Evolutionary conservation across 2,329 filamentous ascomycete species (phyloP).

Genomic region (Ilyonectria robusta): DNA sequence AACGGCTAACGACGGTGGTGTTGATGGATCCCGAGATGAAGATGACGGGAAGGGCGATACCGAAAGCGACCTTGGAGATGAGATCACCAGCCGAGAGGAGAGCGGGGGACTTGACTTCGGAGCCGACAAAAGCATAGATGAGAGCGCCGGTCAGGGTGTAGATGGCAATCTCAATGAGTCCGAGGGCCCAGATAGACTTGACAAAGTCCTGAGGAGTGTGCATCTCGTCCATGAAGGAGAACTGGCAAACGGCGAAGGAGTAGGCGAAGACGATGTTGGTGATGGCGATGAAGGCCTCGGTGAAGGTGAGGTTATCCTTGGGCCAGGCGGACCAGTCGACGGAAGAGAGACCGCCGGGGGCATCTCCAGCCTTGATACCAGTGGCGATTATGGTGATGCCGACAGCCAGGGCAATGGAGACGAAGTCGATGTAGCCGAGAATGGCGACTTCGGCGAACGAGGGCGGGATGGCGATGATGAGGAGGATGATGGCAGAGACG

Average conservation of each 20-base stretch:
- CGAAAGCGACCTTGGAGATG: slow-evolving; percentile 78
- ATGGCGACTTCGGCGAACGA: slow-evolving; percentile 65
- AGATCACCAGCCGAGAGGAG: slow-evolving; percentile 73
- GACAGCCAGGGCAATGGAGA: slow-evolving; percentile 75
- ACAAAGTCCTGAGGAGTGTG: slow-evolving; percentile 62
- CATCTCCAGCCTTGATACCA: slow-evolving; percentile 59
- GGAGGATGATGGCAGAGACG: slow-evolving; percentile 62
- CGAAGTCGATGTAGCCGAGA: slow-evolving; percentile 69
- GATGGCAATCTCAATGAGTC: slow-evolving; percentile 72
- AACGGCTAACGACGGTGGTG: slow-evolving; percentile 62
- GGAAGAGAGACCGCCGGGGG: slow-evolving; percentile 49
- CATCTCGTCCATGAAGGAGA: slow-evolving; percentile 69
- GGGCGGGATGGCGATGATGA: slow-evolving; percentile 62
- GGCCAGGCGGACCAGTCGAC: slow-evolving; percentile 63
- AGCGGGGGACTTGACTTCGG: slow-evolving; percentile 75
- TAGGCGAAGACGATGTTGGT: slow-evolving; percentile 82
- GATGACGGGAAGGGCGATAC: slow-evolving; percentile 79
- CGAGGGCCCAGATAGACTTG: slow-evolving; percentile 73
- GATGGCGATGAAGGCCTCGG: slow-evolving; percentile 71
- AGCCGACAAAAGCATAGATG: slow-evolving; percentile 79
- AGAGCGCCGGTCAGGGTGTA: slow-evolving; percentile 78
- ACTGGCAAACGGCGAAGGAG: slow-evolving; percentile 67
- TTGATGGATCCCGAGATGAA: slow-evolving; percentile 82
- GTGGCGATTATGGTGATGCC: slow-evolving; percentile 77
- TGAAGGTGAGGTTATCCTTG: slow-evolving; percentile 61